Base-by-base conservation (phyloP, 805 yeast species). In the Saturnispora zaruensis region DNA sequence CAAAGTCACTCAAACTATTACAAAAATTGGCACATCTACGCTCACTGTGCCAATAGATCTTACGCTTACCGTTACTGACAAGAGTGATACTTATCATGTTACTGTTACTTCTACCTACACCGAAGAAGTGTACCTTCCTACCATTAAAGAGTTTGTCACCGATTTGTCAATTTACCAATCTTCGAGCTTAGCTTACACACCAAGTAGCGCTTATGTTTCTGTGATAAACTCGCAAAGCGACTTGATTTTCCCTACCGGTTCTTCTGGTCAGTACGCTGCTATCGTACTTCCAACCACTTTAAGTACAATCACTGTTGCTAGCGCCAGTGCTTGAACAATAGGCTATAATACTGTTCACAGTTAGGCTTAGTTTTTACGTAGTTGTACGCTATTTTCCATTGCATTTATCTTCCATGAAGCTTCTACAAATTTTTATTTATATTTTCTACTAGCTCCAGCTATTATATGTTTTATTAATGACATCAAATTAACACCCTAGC, bases 41-140 rank as follows among this genome's bases (percentile, higher is more conserved):
- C 62, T 57, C 24, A 61, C 69, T 5, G 66, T 63, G 30, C 66
- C 70, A 43, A 52, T 66, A 30, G 59, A 63, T 34, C 64, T 64
- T 8, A 62, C 67, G 2, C 52, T 67, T 44, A 59, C 70, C 13
- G 49, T 66, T 47, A 61, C 68, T 16, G 53, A 58, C 13, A 69
- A 69, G 25, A 58, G 64, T 7, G 53, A 60, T 7, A 36, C 59
- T 25, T 55, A 66, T 9, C 59, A 58, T 24, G 40, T 60, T 21
- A 61, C 68, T 37, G 61, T 69, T 13, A 53, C 67, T 23, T 59
- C 69, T 1, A 55, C 53, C 21, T 26, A 60, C 42, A 61, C 59
- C 34, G 64, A 68, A 1, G 61, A 61, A 7, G 20, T 46, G 23
- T 25, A 30, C 8, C 9, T 40, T 13, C 24, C 49, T 14, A 30